Conservation (phyloP, 2,329 filamentous ascomycete genomes). For the Arthrobotrys iridis region DNA sequence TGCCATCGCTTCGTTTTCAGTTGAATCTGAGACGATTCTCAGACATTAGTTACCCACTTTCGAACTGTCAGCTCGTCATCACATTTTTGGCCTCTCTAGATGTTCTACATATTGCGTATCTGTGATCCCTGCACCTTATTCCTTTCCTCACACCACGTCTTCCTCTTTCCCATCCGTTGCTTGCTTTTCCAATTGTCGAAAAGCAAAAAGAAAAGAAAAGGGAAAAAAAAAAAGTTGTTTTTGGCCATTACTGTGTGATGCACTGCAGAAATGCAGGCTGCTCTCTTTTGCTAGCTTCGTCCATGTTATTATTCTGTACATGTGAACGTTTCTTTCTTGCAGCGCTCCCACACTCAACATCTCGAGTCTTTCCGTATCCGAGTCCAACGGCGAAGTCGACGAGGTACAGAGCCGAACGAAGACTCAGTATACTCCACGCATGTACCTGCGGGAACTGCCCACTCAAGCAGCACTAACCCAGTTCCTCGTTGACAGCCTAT, state of each 20-base stretch:
- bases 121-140: constrained; percentile 43
- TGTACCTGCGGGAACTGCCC: constrained; percentile 43
- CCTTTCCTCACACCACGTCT: constrained; percentile 47
- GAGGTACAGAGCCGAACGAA: neutral
- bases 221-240: neutral
- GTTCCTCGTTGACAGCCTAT: constrained; percentile 15
- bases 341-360: constrained; percentile 28
- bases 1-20: constrained; percentile 48
- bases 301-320: constrained; percentile 32
- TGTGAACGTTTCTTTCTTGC: constrained; percentile 38
- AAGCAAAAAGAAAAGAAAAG: constrained; percentile 18
- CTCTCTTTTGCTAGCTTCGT: constrained; percentile 20
- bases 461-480: constrained; percentile 12
- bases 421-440: constrained; percentile 28
- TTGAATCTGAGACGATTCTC: constrained; percentile 51
- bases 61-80: constrained; percentile 34
- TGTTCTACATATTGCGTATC: constrained; percentile 55
- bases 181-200: constrained; percentile 40
- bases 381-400: constrained; percentile 15
- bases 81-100: constrained; percentile 35
- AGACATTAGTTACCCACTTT: constrained; percentile 39
- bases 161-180: constrained; percentile 20
- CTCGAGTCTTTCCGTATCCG: constrained; percentile 33
- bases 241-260: constrained; percentile 18
- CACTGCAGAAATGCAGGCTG: constrained; percentile 47